phyloP scores from a whole-genome alignment of 345 rosid genomes.

The Punica granatum region DNA sequence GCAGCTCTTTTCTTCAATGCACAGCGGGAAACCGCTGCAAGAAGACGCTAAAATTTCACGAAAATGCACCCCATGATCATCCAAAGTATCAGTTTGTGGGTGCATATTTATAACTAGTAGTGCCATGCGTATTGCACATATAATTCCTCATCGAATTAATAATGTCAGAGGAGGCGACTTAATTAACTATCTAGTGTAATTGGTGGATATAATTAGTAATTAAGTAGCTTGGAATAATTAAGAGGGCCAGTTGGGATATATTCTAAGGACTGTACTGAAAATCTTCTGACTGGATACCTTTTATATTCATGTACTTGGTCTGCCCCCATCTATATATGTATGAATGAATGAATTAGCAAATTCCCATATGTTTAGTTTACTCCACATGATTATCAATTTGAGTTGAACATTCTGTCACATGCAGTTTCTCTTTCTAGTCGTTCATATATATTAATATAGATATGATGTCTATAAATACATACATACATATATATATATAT shows the following conservation, averaged over 20 bases:
- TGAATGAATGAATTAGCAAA: background rate
- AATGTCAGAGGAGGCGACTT: background rate
- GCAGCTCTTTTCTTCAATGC: conserved; percentile 86
- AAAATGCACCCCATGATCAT: background rate
- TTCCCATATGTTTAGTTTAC: background rate
- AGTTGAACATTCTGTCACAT: no score
- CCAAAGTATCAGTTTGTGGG: background rate
- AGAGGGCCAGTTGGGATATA: background rate
- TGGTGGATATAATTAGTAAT: background rate
- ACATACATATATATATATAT: background rate
- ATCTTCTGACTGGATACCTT: background rate
- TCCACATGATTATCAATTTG: background rate
- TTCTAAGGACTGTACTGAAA: conserved; percentile 3
- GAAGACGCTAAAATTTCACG: conserved; percentile 35
- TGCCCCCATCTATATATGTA: background rate
- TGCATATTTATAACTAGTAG: background rate
- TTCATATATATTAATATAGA: no score
- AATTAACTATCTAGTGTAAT: background rate
- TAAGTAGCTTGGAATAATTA: background rate
- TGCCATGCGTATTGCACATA: background rate
- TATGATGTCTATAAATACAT: no score
- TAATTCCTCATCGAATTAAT: background rate
- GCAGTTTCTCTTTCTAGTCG: no score
- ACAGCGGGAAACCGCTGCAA: conserved; percentile 85
- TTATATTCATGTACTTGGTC: background rate